Conservation (phyloP, 345 rosid genomes). For the Aquilaria malaccensis region DNA sequence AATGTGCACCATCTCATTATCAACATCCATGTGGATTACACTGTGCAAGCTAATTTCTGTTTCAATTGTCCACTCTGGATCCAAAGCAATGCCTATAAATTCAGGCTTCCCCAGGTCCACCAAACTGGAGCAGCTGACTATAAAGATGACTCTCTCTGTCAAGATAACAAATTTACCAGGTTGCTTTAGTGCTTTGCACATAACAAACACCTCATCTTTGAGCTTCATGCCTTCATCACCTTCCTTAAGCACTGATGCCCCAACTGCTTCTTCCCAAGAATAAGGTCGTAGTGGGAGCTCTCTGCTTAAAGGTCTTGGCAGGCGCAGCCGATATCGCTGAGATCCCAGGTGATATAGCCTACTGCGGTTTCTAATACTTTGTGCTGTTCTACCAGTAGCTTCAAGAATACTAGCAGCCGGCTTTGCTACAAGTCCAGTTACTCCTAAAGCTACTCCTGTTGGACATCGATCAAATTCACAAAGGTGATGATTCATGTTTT, state of each 20-base stretch:
- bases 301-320: constrained; percentile 73
- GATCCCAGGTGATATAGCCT: constrained; percentile 49
- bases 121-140: constrained; percentile 57
- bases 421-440: constrained; percentile 92
- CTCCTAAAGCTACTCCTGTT: constrained; percentile 77
- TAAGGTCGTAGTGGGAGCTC: constrained; percentile 80
- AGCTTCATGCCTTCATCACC: constrained; percentile 52
- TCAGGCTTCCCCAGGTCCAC: constrained; percentile 57
- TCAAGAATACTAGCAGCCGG: constrained; percentile 97
- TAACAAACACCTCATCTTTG: constrained; percentile 51
- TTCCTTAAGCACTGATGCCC: constrained; percentile 59
- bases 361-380: constrained; percentile 87
- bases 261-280: constrained; percentile 93
- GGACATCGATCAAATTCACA: constrained; percentile 11
- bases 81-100: constrained; percentile 55
- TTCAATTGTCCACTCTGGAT: constrained; percentile 67
- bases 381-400: constrained; percentile 90
- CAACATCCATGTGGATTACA: constrained; percentile 56
- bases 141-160: constrained; percentile 54
- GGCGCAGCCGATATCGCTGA: constrained; percentile 51
- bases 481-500: not conserved
- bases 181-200: constrained; percentile 68
- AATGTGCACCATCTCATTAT: constrained; percentile 50
- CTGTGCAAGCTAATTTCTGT: constrained; percentile 66
- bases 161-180: constrained; percentile 61